Evolutionary conservation across 306 rosid species (phyloP), one percentile per base, ranked within the genome.

Genomic region (Cyamopsis tetragonoloba): DNA sequence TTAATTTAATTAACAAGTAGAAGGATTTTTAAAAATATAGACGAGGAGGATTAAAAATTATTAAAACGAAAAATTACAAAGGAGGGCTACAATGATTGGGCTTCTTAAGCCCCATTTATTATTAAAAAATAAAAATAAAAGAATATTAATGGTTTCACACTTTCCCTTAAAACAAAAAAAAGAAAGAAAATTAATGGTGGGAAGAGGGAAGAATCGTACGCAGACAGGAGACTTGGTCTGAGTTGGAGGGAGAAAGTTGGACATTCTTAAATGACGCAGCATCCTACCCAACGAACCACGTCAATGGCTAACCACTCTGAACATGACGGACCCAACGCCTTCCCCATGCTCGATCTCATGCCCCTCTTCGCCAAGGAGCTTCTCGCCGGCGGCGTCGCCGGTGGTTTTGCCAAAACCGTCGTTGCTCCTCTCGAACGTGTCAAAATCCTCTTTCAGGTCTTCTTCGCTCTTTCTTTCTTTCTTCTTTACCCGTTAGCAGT

Each of bases 371-470:
- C 86, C 66, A 89, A 93, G 86, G 98, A 93, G 75, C 84, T 89
- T 26, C 60, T 92, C 2, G 96, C 98, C 28, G 96, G 96, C 0
- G 98, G 96, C 3, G 56, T 86, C 37, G 89, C 98, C 12, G 97
- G 98, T 4, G 95, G 91, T 1, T 2, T 89, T 38, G 96, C 96
- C 8, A 88, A 93, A 79, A 80, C 87, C 11, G 83, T 71, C 12
- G 97, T 92, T 22, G 96, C 98, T 13, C 98, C 98, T 4, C 91
- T 92, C 17, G 96, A 89, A 72, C 96, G 96, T 5, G 68, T 92
- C 81, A 92, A 89, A 64, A 92, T 92, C 84, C 84, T 92, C 81
- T 87, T 89, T 65, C 98, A 92, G 96, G 96, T 92, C 13, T 0
- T 15, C 5, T 3, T 17, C 30, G n/a, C 15, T 24, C 17, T 34